Base-by-base conservation (phyloP, 805 yeast species). In the Kodamaea neixiangensis region DNA sequence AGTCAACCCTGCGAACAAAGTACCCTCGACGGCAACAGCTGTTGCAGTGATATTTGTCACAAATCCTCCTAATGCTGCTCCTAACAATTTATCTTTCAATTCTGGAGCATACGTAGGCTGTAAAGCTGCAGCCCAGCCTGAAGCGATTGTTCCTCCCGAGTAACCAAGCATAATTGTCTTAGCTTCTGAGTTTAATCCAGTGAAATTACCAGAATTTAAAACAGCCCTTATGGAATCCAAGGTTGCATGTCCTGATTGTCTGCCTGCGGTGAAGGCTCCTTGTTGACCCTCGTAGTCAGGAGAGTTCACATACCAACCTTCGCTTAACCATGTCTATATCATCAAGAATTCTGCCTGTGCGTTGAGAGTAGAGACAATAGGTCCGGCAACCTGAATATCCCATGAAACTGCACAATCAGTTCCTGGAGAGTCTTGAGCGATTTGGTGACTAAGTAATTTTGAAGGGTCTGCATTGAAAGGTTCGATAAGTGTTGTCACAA, bases 31-130 rank as follows among this genome's bases (percentile, higher is more conserved):
- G 7, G 58, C 53, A 14, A 46, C 55, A 1, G 63, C 61, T 1
- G 67, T 60, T 18, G 60, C 61, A 6, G 69, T 66, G 22, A 69
- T 54, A 47, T 71, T 67, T 11, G 71, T 61, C 10, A 66, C 69
- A 58, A 68, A 61, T 2, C 76, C 76, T 7, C 76, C 76, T 7
- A 68, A 25, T 1, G 71, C 71, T 6, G 62, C 71, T 10, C 74
- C 77, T 54, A 61, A 7, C 34, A 55, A 42, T 11, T 46, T 46
- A 7, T 15, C 18, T 14, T 41, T 38, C 34, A 62, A 54, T 15
- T 63, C 65, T 1, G 66, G 67, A 0, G 68, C 67, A 38, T 63
- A 63, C 6, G 43, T n/a, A 3, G 65, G 66, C 42, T 60, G 64
- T 20, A 63, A 46, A 1, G 58, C 53, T 1, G 65, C 59, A 5